Evolutionary conservation across 805 yeast species (phyloP).

Genomic region (Nakazawaea sp.): DNA sequence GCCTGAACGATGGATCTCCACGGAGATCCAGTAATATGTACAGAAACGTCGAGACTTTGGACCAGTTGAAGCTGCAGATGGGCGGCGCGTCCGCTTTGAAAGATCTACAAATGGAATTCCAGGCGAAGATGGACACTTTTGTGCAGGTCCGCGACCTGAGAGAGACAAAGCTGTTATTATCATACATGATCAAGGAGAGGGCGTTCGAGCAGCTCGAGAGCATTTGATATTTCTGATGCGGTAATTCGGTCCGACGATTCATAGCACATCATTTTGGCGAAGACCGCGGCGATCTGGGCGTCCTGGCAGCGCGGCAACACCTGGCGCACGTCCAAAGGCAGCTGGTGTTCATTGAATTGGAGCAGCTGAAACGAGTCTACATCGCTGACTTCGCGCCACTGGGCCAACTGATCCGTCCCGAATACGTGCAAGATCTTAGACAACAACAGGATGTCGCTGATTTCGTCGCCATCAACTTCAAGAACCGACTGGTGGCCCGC

Average conservation of each 20-base stretch:
- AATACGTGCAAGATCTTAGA: conserved; percentile 44
- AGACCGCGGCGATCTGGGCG: conserved; percentile 16
- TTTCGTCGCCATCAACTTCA: conserved; percentile 25
- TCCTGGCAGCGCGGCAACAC: conserved; percentile 31
- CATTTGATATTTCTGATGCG: too few relatives aligned
- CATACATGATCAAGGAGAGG: conserved; percentile 7
- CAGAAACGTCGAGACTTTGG: too few relatives aligned
- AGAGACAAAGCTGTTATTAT: conserved; percentile 1
- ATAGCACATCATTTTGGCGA: conserved; percentile 36
- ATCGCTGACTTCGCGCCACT: conserved; percentile 37
- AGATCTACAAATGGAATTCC: too few relatives aligned
- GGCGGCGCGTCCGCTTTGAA: too few relatives aligned
- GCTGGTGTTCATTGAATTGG: conserved; percentile 17
- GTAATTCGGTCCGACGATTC: conserved; percentile 20
- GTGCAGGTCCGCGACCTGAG: background rate
- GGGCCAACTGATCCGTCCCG: conserved; percentile 52
- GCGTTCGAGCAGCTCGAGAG: background rate
- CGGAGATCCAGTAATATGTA: background rate
- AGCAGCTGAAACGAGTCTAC: conserved; percentile 28
- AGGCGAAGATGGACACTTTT: too few relatives aligned
- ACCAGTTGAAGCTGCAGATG: too few relatives aligned
- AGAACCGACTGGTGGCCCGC: conserved; percentile 33
- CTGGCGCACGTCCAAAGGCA: conserved; percentile 15
- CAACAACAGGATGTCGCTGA: conserved; percentile 55
- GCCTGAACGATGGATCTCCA: background rate